Conservation (phyloP, 176 grass and related monocot species). For the Stipa capillata region DNA sequence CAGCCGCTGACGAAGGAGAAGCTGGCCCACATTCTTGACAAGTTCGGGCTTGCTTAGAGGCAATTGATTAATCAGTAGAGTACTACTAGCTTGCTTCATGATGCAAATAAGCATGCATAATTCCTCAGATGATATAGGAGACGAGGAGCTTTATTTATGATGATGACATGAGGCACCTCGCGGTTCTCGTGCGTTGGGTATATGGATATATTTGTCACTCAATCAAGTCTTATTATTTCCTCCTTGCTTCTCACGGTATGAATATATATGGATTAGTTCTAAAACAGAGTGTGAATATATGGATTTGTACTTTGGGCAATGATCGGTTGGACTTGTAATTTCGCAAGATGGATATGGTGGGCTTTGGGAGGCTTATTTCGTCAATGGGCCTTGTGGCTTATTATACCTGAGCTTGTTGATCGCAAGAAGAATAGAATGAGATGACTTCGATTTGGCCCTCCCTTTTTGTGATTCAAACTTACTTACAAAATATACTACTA, state of each 20-base stretch:
- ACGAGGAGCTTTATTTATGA: too few relatives aligned
- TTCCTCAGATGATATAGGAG: background rate
- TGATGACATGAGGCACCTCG: too few relatives aligned
- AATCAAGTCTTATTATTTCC: background rate
- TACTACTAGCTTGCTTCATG: background rate
- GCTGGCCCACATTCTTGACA: constrained; percentile 29
- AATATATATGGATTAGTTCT: too few relatives aligned
- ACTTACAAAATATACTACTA: background rate
- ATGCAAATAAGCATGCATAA: background rate
- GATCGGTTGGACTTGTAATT: background rate
- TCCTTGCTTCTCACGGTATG: background rate
- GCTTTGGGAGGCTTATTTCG: background rate
- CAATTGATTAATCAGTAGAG: too few relatives aligned
- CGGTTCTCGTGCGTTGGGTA: too few relatives aligned
- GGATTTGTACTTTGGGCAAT: background rate
- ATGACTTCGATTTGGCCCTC: background rate
- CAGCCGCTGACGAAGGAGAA: constrained; percentile 60
- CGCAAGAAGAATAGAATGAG: background rate
- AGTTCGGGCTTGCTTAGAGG: constrained; percentile 30
- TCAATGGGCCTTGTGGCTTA: background rate
- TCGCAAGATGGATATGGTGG: too few relatives aligned
- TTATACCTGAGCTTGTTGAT: background rate
- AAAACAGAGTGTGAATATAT: too few relatives aligned
- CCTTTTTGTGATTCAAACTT: background rate
- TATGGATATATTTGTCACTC: too few relatives aligned